Conservation (phyloP, 1,284 basidiomycete species). For the Boletellus deceptivus region DNA sequence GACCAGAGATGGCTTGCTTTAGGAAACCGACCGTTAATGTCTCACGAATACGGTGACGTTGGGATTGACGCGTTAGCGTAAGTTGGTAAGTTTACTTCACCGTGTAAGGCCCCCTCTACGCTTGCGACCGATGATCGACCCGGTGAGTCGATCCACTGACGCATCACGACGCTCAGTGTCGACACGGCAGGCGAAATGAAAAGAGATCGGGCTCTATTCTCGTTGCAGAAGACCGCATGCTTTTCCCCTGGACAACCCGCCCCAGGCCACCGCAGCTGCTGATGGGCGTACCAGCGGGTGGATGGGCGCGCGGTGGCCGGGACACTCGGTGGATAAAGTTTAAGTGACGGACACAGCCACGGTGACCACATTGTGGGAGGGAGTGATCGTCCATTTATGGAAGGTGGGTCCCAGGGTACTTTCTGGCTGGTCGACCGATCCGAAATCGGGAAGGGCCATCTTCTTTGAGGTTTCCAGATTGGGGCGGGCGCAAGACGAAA, state of each 20-base stretch:
- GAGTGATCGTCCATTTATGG: constrained; percentile 14
- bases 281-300: too few relatives aligned
- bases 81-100: constrained; percentile 4
- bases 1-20: constrained; percentile 21
- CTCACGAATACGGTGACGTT: constrained; percentile 10
- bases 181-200: constrained; percentile 11
- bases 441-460: constrained; percentile 19
- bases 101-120: constrained; percentile 3
- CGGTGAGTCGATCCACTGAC: constrained; percentile 16
- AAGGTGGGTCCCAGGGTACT: constrained; percentile 8
- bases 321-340: constrained; percentile 21
- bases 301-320: too few relatives aligned
- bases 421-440: constrained; percentile 5
- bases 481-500: constrained; percentile 24
- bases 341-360: constrained; percentile 5
- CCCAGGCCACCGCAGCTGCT: too few relatives aligned
- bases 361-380: constrained; percentile 10
- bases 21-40: constrained; percentile 16
- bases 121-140: constrained; percentile 9
- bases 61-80: constrained; percentile 17
- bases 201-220: background rate
- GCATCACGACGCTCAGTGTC: constrained; percentile 2
- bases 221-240: too few relatives aligned
- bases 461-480: constrained; percentile 36
- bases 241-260: too few relatives aligned